phyloP scores from a whole-genome alignment of 1,284 basidiomycete species.

The Cryptococcus amylolentus region DNA sequence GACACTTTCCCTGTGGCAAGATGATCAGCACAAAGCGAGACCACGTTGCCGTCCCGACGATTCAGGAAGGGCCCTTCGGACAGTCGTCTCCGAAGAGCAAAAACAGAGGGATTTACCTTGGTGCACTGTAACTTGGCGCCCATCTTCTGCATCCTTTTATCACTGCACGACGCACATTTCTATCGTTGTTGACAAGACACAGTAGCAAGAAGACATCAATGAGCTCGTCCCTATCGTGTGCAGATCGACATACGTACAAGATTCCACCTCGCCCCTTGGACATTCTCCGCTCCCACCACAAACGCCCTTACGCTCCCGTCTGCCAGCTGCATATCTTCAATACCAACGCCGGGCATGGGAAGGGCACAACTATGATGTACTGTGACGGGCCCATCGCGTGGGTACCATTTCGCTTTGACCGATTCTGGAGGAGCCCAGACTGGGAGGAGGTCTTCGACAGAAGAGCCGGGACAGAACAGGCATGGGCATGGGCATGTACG shows the following conservation, averaged over 20 bases:
- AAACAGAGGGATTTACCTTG: constrained; percentile 54
- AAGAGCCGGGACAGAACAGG: constrained; percentile 70
- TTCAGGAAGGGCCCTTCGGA: no score
- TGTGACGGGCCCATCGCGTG: constrained; percentile 52
- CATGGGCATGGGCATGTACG: constrained; percentile 66
- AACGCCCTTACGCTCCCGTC: constrained; percentile 22
- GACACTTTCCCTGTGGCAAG: constrained; percentile 62
- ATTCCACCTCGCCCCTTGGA: constrained; percentile 85
- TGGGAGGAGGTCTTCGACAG: constrained; percentile 58
- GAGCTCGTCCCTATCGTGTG: constrained; percentile 3
- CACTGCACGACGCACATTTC: constrained; percentile 84
- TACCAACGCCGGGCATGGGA: constrained; percentile 79
- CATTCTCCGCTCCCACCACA: constrained; percentile 75
- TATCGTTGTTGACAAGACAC: constrained; percentile 34
- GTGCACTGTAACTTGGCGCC: constrained; percentile 93
- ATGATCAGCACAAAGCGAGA: no score
- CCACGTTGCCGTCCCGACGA: no score
- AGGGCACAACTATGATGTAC: constrained; percentile 63
- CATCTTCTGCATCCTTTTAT: constrained; percentile 62
- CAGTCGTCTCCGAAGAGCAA: no score
- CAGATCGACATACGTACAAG: constrained; percentile 57
- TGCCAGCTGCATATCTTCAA: constrained; percentile 58
- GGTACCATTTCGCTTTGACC: constrained; percentile 23
- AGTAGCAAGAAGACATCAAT: constrained; percentile 2
- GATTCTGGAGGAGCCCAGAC: constrained; percentile 50